Evolutionary conservation across 1,284 basidiomycete genomes (phyloP), one percentile per base, ranked within the genome.

Genomic region (Fistulina hepatica): DNA sequence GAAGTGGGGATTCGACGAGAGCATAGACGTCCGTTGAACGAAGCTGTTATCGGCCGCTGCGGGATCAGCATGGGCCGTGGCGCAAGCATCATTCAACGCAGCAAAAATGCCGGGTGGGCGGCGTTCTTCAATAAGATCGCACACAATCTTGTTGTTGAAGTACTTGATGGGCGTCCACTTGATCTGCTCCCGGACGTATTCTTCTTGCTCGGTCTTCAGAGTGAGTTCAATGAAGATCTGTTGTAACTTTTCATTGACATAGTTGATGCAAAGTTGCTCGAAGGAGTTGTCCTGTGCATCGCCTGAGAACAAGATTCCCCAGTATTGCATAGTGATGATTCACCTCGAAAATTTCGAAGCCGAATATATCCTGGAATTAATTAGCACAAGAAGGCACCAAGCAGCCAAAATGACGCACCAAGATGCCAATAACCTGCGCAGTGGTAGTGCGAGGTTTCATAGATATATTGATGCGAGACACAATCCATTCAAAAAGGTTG

Each of bases 191-290:
- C 85, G 76, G 15, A 94, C 91, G 54, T 99, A 99, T 63, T 99
- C 95, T 57, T 99, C 95, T 61, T 99, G 95, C 58, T 99, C 95
- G 10, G 93, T 92, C 69, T 98, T 98, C 52, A 99, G 71, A 0
- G 95, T 98, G 35, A 99, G 71, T 59, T 98, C 93, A 55, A 99
- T 99, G 63, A 99, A 99, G 56, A 98, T 97, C 58, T 98, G 95
- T 52, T 97, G 93, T 7, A 92, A 74, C 63, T 97, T 97, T 63
- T 99, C 95, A 70, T 99, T 99, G 66, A 99, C 95, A 54, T 98
- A 99, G 68, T 99, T 99, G 73, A 98, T 99, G 67, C 95, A 99
- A 15, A 99, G 76, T 62, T 99, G 92, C 56, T 97, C 94, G 56
- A 97, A 97, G 6, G 91, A 95, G 64, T 99, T 99, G 60, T 97